phyloP scores from a whole-genome alignment of 257 asterid genomes.

The Marsdenia floribunda region DNA sequence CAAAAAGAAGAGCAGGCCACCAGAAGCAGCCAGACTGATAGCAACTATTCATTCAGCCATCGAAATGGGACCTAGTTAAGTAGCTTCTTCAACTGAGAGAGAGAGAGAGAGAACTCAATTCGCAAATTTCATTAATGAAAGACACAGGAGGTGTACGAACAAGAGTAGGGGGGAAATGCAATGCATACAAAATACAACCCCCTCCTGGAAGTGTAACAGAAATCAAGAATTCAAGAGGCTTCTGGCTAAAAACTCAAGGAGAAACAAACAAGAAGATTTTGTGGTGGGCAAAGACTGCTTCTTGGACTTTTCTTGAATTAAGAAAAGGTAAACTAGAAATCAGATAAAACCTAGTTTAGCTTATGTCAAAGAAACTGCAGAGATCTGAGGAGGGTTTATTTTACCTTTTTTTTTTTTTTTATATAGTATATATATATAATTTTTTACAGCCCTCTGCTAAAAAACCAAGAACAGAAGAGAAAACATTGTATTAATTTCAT shows the following conservation, averaged over 20 bases:
- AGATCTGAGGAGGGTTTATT: slow-evolving; percentile 47
- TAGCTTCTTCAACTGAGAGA: not conserved
- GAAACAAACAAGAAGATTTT: slow-evolving; percentile 15
- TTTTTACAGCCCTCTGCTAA: slow-evolving; percentile 1
- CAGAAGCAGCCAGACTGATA: not conserved
- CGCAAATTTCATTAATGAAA: slow-evolving; percentile 18
- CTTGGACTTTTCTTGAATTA: slow-evolving; percentile 12
- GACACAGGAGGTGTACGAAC: slow-evolving; percentile 18
- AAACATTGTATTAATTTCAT: not conserved
- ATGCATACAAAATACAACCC: no score
- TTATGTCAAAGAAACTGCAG: slow-evolving; percentile 50
- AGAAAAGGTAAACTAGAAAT: slow-evolving; percentile 4
- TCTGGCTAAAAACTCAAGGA: not conserved
- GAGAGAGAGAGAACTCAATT: not conserved
- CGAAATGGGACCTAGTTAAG: slow-evolving; percentile 4
- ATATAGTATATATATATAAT: not conserved
- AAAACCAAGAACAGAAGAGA: not conserved
- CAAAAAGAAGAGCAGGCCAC: slow-evolving; percentile 3
- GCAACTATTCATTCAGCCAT: slow-evolving; percentile 8
- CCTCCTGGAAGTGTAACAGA: slow-evolving; percentile 1
- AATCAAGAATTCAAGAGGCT: slow-evolving; percentile 11
- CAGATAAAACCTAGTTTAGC: slow-evolving; percentile 35
- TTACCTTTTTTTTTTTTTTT: not conserved
- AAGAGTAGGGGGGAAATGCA: not conserved
- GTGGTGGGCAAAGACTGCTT: not conserved